phyloP scores from a whole-genome alignment of 2,329 filamentous ascomycete genomes.

The Microascus cirrosus region DNA sequence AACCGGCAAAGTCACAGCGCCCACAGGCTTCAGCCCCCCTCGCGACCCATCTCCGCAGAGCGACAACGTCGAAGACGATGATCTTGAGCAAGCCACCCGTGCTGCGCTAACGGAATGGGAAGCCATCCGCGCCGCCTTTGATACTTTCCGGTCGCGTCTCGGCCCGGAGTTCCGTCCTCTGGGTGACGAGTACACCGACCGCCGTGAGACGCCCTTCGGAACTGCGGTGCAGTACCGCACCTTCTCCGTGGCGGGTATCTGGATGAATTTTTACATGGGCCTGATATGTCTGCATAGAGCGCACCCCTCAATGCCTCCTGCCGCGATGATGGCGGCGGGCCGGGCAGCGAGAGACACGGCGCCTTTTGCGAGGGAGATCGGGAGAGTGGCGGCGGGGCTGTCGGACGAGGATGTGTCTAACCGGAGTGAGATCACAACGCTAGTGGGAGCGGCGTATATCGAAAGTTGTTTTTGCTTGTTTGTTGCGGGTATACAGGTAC shows the following conservation, averaged over 20 bases:
- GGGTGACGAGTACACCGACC: constrained; percentile 52
- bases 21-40: constrained; percentile 43
- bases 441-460: constrained; percentile 69
- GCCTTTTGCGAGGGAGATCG: constrained; percentile 61
- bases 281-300: constrained; percentile 71
- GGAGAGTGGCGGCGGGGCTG: constrained; percentile 67
- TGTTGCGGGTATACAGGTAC: constrained; percentile 68
- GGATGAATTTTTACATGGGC: constrained; percentile 79
- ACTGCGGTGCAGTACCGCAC: constrained; percentile 71
- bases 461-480: constrained; percentile 78
- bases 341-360: constrained; percentile 64
- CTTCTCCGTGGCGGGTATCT: constrained; percentile 77
- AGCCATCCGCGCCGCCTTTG: constrained; percentile 59
- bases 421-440: constrained; percentile 56
- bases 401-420: constrained; percentile 38
- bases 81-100: constrained; percentile 54
- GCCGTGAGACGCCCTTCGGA: constrained; percentile 64
- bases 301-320: constrained; percentile 84
- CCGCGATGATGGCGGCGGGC: constrained; percentile 77
- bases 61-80: constrained; percentile 36
- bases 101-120: constrained; percentile 72
- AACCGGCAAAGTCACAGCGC: constrained; percentile 34
- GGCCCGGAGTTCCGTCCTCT: constrained; percentile 69
- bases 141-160: constrained; percentile 52
- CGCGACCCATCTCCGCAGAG: constrained; percentile 28